Percentiles rank a stretch among this genome's conserved stretches.
phyloP scores from a whole-genome alignment of 345 rosid genomes.

The Eucalyptus tenuipes region DNA sequence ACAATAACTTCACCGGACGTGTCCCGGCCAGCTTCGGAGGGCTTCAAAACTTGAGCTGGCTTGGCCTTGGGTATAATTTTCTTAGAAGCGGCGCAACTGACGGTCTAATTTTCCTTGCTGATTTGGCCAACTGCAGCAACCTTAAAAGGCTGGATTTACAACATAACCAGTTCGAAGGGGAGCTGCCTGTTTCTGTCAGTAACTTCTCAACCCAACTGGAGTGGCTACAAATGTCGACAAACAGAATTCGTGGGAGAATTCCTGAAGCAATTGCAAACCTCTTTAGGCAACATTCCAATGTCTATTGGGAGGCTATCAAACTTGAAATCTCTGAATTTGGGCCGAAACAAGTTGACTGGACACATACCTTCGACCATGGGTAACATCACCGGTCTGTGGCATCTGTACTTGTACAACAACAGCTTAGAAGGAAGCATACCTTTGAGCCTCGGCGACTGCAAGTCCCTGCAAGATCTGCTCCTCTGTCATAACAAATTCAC shows the following conservation, averaged over 20 bases:
- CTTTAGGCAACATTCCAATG: not conserved
- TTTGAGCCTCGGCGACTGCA: not conserved
- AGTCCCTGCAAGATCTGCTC: not conserved
- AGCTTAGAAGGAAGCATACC: conserved; percentile 1
- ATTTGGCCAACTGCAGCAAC: not conserved
- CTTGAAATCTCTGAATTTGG: not conserved
- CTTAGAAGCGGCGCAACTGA: not conserved
- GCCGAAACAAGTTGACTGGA: not conserved
- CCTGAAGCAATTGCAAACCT: not conserved
- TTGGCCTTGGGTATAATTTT: not conserved
- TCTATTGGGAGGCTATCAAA: not conserved
- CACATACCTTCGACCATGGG: not conserved
- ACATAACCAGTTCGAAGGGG: not conserved
- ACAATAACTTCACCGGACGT: not conserved
- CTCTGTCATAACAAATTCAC: not conserved
- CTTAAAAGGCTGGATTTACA: not conserved
- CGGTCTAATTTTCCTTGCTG: not conserved
- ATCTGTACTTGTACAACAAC: not conserved
- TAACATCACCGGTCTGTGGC: not conserved
- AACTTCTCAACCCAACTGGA: not conserved
- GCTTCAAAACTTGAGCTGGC: not conserved
- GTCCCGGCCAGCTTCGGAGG: not conserved
- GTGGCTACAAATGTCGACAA: not conserved
- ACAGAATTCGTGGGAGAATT: not conserved
- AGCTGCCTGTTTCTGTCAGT: not conserved